These are phyloP conservation scores for Rhypophila decipiens DNA, from an alignment of 495 filamentous ascomycete species.

Conservation along the genomic window DNA sequence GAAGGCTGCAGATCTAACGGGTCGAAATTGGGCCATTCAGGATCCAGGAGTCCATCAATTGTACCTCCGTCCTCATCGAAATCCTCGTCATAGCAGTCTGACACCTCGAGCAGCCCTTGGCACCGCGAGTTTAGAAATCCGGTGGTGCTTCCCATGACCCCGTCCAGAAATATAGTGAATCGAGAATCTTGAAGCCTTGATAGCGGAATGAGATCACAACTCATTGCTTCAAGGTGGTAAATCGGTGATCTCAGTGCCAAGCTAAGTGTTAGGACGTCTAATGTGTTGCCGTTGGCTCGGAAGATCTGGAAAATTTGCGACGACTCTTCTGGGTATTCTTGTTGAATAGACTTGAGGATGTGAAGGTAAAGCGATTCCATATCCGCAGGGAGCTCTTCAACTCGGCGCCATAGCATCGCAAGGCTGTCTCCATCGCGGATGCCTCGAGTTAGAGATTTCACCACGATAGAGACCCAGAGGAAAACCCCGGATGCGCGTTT, in stretches of 20 bases:
- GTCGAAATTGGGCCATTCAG: too few species aligned
- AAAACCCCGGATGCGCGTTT: background rate
- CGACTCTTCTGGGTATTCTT: background rate
- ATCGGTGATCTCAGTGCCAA: background rate
- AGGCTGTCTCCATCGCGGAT: background rate
- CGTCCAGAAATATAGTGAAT: background rate
- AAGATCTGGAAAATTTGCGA: background rate
- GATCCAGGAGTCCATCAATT: too few species aligned
- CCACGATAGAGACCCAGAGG: slow-evolving; percentile 2
- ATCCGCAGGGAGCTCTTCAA: background rate
- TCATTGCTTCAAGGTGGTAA: background rate
- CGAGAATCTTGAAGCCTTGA: background rate
- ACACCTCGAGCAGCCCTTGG: background rate
- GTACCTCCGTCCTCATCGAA: background rate
- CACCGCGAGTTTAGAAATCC: background rate
- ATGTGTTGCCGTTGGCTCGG: background rate
- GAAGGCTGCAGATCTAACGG: background rate
- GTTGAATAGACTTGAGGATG: background rate
- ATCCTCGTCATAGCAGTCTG: background rate
- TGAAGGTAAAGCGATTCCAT: background rate
- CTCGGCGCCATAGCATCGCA: background rate
- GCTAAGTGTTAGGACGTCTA: background rate
- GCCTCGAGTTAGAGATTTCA: background rate
- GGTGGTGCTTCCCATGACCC: background rate
- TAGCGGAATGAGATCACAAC: too few species aligned